Conservation (phyloP, 805 yeast genomes). For the Pichia occidentalis region DNA sequence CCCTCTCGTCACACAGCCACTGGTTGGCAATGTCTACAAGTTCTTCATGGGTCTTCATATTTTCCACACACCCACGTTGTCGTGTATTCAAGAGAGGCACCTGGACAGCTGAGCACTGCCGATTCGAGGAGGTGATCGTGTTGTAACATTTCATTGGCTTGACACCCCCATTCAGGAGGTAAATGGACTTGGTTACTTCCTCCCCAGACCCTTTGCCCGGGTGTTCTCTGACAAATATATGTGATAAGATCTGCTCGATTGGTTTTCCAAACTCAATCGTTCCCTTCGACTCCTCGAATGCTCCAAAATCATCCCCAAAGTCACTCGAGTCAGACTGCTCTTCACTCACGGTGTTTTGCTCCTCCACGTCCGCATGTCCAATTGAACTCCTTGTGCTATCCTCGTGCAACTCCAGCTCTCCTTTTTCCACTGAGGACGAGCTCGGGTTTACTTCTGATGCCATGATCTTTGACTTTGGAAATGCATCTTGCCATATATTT, state of each 20-base stretch:
- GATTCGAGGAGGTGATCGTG: slow-evolving; percentile 11
- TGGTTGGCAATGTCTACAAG: slow-evolving; percentile 14
- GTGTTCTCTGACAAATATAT: not conserved
- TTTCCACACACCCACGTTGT: slow-evolving; percentile 17
- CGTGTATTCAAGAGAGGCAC: slow-evolving; percentile 15
- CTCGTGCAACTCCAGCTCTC: too few relatives aligned
- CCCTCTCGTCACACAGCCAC: slow-evolving; percentile 28
- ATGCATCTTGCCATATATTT: too few relatives aligned
- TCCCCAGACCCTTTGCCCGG: not conserved
- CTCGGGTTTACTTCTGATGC: too few relatives aligned
- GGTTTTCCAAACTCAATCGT: slow-evolving; percentile 8
- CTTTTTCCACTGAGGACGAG: too few relatives aligned
- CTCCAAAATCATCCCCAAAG: slow-evolving; percentile 24
- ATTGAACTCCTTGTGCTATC: too few relatives aligned
- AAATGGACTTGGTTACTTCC: slow-evolving; percentile 1
- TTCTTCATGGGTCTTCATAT: slow-evolving; percentile 14
- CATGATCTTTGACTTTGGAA: too few relatives aligned
- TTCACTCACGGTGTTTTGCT: too few relatives aligned
- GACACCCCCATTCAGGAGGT: slow-evolving; percentile 1
- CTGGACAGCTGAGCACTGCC: slow-evolving; percentile 9
- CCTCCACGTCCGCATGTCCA: too few relatives aligned
- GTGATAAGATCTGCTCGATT: slow-evolving; percentile 8
- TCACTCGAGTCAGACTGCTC: too few relatives aligned
- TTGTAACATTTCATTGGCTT: slow-evolving; percentile 13
- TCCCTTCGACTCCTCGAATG: slow-evolving; percentile 16